Evolutionary conservation across 768 basidiomycete species (phyloP).

Genomic region (Collybia mongolica): DNA sequence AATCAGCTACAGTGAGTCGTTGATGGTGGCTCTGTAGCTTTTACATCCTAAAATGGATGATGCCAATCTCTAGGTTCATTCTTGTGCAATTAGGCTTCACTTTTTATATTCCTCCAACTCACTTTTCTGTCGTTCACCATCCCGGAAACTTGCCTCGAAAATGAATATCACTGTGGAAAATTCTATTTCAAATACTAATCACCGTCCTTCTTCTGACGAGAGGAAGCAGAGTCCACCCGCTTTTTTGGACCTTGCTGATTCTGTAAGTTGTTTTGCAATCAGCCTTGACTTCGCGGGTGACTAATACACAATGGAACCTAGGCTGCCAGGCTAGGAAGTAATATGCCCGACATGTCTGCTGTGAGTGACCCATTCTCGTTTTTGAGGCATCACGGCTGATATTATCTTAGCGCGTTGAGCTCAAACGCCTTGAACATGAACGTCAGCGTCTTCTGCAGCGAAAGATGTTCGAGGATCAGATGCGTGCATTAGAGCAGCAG

Average conservation of each 20-base stretch:
- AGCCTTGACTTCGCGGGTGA: slow-evolving; percentile 13
- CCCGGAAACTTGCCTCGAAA: slow-evolving; percentile 54
- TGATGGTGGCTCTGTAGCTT: slow-evolving; percentile 21
- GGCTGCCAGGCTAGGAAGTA: slow-evolving; percentile 83
- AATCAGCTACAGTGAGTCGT: slow-evolving; percentile 63
- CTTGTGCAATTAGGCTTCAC: slow-evolving; percentile 66
- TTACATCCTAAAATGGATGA: slow-evolving; percentile 19
- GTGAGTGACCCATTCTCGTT: slow-evolving; percentile 44
- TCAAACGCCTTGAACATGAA: slow-evolving; percentile 91
- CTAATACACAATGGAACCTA: slow-evolving; percentile 27
- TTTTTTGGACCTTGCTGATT: slow-evolving; percentile 92
- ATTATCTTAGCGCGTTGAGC: slow-evolving; percentile 73
- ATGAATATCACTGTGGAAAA: slow-evolving; percentile 74
- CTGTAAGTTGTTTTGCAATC: slow-evolving; percentile 51
- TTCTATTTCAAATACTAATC: slow-evolving; percentile 73
- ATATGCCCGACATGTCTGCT: slow-evolving; percentile 84
- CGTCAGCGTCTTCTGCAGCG: slow-evolving; percentile 85
- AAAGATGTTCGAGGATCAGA: slow-evolving; percentile 93
- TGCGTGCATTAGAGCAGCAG: slow-evolving; percentile 89
- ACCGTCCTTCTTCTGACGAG: slow-evolving; percentile 63
- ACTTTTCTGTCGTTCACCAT: slow-evolving; percentile 44
- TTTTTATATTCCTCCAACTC: slow-evolving; percentile 54
- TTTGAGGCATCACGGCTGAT: slow-evolving; percentile 3
- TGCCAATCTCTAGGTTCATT: slow-evolving; percentile 43
- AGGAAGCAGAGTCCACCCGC: slow-evolving; percentile 88